A percentile compares a stretch with the other conserved stretches of the same genome.
These are phyloP conservation scores for Salix caprea DNA, from an alignment of 345 rosid genomes.

Conservation along the genomic window DNA sequence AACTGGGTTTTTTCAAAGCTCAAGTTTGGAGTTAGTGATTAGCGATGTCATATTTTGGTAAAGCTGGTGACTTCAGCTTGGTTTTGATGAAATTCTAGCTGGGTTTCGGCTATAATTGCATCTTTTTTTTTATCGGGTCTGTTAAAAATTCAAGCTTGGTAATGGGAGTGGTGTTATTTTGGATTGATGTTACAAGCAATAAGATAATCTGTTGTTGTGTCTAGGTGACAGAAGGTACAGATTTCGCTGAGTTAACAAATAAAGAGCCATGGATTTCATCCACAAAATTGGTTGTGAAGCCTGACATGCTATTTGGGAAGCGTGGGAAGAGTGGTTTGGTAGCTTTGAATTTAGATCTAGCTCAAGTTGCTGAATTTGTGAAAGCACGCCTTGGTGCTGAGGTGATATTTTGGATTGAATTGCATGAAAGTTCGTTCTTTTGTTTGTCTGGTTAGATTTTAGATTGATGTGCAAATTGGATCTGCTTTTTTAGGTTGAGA, in stretches of 20 bases:
- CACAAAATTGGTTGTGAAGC: constrained; percentile 84
- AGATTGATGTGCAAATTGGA: constrained; percentile 3
- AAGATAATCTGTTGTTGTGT: background rate
- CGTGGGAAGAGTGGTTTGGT: constrained; percentile 97
- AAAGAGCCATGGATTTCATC: constrained; percentile 87
- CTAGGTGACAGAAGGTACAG: constrained; percentile 81
- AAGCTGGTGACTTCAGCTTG: background rate
- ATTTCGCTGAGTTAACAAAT: constrained; percentile 69
- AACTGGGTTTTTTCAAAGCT: background rate
- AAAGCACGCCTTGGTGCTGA: constrained; percentile 80
- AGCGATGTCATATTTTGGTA: background rate
- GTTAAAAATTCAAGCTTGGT: background rate
- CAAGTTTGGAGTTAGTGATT: background rate
- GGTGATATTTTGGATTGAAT: constrained; percentile 37
- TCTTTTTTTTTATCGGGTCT: background rate
- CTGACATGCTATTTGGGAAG: constrained; percentile 95
- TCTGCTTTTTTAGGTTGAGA: constrained; percentile 60
- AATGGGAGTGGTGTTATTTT: background rate
- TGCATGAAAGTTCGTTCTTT: background rate
- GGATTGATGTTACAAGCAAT: background rate
- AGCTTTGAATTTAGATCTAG: constrained; percentile 87
- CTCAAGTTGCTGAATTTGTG: constrained; percentile 93
- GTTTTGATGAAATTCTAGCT: background rate
- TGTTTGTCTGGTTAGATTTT: background rate
- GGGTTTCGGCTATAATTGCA: background rate